A percentile compares a stretch with the other conserved stretches of the same genome.
These are phyloP conservation scores for Ophiocordyceps unilateralis DNA, from an alignment of 2,329 filamentous ascomycete species.

Conservation along the genomic window DNA sequence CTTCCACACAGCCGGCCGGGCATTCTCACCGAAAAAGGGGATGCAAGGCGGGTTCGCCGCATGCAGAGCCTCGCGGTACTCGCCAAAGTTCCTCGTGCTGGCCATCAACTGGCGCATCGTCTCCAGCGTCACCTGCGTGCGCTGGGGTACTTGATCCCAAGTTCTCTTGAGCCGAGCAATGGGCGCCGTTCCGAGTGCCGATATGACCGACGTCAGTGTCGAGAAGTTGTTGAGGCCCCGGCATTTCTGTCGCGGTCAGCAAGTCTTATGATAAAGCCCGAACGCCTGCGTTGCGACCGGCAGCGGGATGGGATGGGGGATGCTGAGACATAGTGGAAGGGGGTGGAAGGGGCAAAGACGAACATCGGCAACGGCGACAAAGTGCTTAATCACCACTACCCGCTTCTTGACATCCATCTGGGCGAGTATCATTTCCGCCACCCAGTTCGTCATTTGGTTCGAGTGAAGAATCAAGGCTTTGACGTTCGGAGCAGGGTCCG, in stretches of 20 bases:
- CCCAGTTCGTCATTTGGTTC: slow-evolving; percentile 98
- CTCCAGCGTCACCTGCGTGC: slow-evolving; percentile 65
- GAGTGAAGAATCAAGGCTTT: slow-evolving; percentile 94
- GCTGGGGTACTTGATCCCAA: slow-evolving; percentile 82
- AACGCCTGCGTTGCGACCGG: background rate
- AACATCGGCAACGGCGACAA: slow-evolving; percentile 90
- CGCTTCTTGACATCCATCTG: slow-evolving; percentile 91
- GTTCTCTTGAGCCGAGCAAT: slow-evolving; percentile 88
- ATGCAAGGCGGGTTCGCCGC: slow-evolving; percentile 92
- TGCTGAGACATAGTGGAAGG: too few species aligned
- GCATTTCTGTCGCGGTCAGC: slow-evolving; percentile 56
- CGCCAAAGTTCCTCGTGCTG: slow-evolving; percentile 94
- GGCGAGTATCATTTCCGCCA: slow-evolving; percentile 94
- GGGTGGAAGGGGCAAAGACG: slow-evolving; percentile 18
- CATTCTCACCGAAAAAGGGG: slow-evolving; percentile 70
- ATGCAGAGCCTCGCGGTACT: slow-evolving; percentile 87
- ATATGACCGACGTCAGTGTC: slow-evolving; percentile 93
- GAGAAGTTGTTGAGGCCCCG: slow-evolving; percentile 90
- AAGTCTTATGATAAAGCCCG: too few species aligned
- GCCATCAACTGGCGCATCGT: slow-evolving; percentile 90
- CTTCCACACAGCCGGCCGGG: background rate
- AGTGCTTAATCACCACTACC: slow-evolving; percentile 96
- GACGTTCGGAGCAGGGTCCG: slow-evolving; percentile 81
- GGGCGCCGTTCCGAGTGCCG: slow-evolving; percentile 81
- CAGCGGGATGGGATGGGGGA: background rate